Evolutionary conservation across 441 rosid genomes (phyloP).

Genomic region (Croton laevigatus): DNA sequence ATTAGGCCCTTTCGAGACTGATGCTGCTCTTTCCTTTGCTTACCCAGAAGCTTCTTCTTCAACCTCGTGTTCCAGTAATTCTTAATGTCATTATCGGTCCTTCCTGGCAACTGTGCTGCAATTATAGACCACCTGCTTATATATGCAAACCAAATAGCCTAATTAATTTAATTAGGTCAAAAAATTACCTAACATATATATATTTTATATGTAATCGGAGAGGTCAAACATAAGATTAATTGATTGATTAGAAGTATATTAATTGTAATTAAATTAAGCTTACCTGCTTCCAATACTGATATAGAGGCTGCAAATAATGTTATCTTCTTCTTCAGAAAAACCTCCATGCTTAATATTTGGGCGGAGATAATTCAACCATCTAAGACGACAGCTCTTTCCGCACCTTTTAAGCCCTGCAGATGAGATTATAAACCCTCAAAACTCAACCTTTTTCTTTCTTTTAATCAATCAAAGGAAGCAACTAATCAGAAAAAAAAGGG

Average conservation of each 20-base stretch:
- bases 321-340: conserved; percentile 62
- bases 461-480: background rate
- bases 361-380: conserved; percentile 70
- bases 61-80: conserved; percentile 40
- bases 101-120: conserved; percentile 37
- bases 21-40: conserved; percentile 46
- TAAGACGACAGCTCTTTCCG: conserved; percentile 68
- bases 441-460: background rate
- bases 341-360: conserved; percentile 67
- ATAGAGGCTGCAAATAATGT: conserved; percentile 52
- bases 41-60: conserved; percentile 41
- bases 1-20: conserved; percentile 26
- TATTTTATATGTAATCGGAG: no score
- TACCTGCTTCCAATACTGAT: conserved; percentile 64
- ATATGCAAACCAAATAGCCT: no score
- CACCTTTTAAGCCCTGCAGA: conserved; percentile 57
- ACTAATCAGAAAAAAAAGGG: background rate
- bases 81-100: conserved; percentile 39
- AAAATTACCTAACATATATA: no score
- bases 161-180: background rate
- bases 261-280: background rate
- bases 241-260: no score
- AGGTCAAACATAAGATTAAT: no score
- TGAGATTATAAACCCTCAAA: background rate
- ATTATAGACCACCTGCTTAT: conserved; percentile 33